A percentile compares a stretch with the other conserved stretches of the same genome.
Conservation (phyloP, 495 filamentous ascomycete species). For the Evernia prunastri region DNA sequence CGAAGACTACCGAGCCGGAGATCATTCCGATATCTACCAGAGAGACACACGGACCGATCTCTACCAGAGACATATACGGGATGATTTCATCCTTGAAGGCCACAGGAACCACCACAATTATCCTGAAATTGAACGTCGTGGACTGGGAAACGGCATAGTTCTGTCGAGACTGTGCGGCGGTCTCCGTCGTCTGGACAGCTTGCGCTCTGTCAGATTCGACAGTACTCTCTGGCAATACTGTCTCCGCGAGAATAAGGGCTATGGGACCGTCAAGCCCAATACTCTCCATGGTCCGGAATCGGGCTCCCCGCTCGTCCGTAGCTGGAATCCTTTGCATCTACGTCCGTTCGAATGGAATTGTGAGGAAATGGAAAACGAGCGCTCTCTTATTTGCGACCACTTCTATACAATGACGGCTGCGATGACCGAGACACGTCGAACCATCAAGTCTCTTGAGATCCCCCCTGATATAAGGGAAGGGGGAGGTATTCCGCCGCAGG, state of each 20-base stretch:
- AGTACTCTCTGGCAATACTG: background rate
- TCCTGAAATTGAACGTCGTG: background rate
- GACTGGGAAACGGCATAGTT: background rate
- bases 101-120: background rate
- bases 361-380: background rate
- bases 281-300: background rate
- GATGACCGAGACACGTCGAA: background rate
- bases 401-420: background rate
- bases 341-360: background rate
- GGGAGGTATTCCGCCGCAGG: background rate
- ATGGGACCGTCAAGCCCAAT: background rate
- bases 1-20: background rate
- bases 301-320: constrained; percentile 4
- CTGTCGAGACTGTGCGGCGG: background rate
- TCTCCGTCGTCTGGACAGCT: background rate
- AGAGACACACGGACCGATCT: background rate
- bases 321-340: constrained; percentile 13
- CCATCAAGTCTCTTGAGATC: background rate
- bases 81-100: background rate
- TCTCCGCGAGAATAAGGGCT: background rate
- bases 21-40: too few species aligned
- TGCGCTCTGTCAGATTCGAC: background rate
- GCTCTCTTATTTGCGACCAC: background rate
- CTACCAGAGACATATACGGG: background rate
- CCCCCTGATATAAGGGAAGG: background rate